phyloP scores from a whole-genome alignment of 2,329 filamentous ascomycete species.

The Penicillium sp. region DNA sequence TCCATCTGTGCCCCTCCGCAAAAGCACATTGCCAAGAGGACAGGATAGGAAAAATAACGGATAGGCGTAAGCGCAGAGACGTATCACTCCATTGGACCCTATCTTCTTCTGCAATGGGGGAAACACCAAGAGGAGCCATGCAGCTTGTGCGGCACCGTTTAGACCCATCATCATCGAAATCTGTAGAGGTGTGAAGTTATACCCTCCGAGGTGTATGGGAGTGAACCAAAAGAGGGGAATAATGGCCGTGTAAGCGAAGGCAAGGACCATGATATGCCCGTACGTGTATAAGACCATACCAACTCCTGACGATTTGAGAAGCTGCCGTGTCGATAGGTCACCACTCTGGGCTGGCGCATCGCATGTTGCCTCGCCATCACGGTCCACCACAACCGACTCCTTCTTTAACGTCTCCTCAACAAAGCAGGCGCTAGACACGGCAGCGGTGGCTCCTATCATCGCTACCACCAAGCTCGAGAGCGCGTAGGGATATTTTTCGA shows the following conservation, averaged over 20 bases:
- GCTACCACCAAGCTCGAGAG: slow-evolving; percentile 62
- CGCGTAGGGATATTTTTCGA: slow-evolving; percentile 64
- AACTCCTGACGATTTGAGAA: slow-evolving; percentile 65
- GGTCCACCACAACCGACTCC: neutral
- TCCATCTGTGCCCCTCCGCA: slow-evolving; percentile 42
- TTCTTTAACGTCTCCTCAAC: slow-evolving; percentile 58
- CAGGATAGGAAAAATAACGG: slow-evolving; percentile 61
- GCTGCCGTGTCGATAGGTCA: slow-evolving; percentile 33
- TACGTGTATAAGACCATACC: slow-evolving; percentile 64
- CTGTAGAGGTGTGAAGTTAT: slow-evolving; percentile 58
- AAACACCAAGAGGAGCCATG: slow-evolving; percentile 70
- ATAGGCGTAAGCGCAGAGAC: slow-evolving; percentile 57
- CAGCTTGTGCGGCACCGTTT: slow-evolving; percentile 63
- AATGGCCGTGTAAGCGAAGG: slow-evolving; percentile 69
- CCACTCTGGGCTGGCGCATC: slow-evolving; percentile 15
- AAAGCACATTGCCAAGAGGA: slow-evolving; percentile 57
- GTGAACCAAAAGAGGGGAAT: slow-evolving; percentile 69
- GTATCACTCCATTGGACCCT: slow-evolving; percentile 66
- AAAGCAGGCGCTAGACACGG: slow-evolving; percentile 53
- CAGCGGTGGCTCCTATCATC: slow-evolving; percentile 50
- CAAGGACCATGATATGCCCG: slow-evolving; percentile 65
- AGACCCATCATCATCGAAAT: slow-evolving; percentile 67
- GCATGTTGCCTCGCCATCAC: neutral
- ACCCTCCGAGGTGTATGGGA: slow-evolving; percentile 60
- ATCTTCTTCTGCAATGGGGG: slow-evolving; percentile 63